Conservation (phyloP, 2,329 filamentous ascomycete species). For the Nemania diffusa region DNA sequence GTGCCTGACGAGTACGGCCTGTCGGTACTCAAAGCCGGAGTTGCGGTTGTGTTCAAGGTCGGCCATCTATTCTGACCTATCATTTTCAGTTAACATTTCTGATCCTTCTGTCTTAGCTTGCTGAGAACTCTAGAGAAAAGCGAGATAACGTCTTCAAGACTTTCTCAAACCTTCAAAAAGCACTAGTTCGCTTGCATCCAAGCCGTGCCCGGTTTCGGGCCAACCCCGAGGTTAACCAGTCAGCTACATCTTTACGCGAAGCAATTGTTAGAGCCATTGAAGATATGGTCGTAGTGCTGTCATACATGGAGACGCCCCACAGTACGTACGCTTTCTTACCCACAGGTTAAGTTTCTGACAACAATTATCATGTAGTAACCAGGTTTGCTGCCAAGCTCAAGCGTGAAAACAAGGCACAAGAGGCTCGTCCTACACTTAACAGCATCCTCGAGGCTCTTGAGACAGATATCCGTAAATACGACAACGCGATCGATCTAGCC, state of each 20-base stretch:
- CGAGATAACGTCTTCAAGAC: background rate
- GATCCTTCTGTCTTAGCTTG: background rate
- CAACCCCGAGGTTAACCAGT: background rate
- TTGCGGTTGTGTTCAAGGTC: slow-evolving; percentile 2
- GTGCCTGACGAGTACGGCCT: slow-evolving; percentile 4
- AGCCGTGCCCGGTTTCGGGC: background rate
- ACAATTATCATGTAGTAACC: background rate
- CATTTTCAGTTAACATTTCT: background rate
- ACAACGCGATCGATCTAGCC: background rate
- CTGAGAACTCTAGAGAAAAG: slow-evolving; percentile 4
- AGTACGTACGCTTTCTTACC: background rate
- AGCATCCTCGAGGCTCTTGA: background rate
- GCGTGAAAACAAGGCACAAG: background rate
- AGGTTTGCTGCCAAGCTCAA: background rate
- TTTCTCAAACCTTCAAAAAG: background rate
- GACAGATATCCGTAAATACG: background rate
- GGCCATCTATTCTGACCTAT: background rate
- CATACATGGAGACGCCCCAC: background rate
- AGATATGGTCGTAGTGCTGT: background rate
- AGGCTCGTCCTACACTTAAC: background rate
- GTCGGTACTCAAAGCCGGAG: background rate
- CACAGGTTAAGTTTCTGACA: background rate
- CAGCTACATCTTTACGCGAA: background rate
- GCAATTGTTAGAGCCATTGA: background rate
- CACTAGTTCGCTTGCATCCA: slow-evolving; percentile 1